These are phyloP conservation scores for Penicillium paneum DNA, from an alignment of 2,329 filamentous ascomycete genomes.

Conservation along the genomic window DNA sequence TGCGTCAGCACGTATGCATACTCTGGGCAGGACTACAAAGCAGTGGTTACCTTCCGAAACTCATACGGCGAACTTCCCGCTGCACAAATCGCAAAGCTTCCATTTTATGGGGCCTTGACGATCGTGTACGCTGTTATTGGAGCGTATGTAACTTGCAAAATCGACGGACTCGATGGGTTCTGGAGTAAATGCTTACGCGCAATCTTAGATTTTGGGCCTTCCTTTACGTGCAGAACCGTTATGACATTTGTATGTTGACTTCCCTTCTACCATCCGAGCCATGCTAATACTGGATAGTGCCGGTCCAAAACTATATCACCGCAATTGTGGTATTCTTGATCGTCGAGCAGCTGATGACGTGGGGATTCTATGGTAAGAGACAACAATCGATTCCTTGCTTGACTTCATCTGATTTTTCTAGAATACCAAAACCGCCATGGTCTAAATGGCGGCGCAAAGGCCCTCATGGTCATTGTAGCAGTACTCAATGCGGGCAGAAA, in stretches of 20 bases:
- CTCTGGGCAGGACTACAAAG: slow-evolving; percentile 66
- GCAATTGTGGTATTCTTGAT: slow-evolving; percentile 93
- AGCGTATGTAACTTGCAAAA: slow-evolving; percentile 48
- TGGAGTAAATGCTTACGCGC: slow-evolving; percentile 18
- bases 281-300: slow-evolving; percentile 56
- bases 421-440: slow-evolving; percentile 93
- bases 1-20: slow-evolving; percentile 79
- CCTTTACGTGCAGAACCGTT: slow-evolving; percentile 88
- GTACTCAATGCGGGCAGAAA: slow-evolving; percentile 90
- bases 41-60: slow-evolving; percentile 87
- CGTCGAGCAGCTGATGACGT: slow-evolving; percentile 95
- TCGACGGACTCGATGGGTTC: not conserved
- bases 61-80: slow-evolving; percentile 94
- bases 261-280: not conserved
- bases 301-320: slow-evolving; percentile 98
- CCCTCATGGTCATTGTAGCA: slow-evolving; percentile 85
- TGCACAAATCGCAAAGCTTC: slow-evolving; percentile 92
- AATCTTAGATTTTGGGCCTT: slow-evolving; percentile 78
- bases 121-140: slow-evolving; percentile 88
- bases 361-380: slow-evolving; percentile 85
- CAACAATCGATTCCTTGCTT: not conserved
- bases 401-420: slow-evolving; percentile 42
- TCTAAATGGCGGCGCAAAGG: slow-evolving; percentile 76
- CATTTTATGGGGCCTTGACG: slow-evolving; percentile 92
- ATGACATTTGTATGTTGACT: slow-evolving; percentile 70